Evolutionary conservation across 805 yeast genomes (phyloP).

Genomic region (Phaffomyces antillensis): DNA sequence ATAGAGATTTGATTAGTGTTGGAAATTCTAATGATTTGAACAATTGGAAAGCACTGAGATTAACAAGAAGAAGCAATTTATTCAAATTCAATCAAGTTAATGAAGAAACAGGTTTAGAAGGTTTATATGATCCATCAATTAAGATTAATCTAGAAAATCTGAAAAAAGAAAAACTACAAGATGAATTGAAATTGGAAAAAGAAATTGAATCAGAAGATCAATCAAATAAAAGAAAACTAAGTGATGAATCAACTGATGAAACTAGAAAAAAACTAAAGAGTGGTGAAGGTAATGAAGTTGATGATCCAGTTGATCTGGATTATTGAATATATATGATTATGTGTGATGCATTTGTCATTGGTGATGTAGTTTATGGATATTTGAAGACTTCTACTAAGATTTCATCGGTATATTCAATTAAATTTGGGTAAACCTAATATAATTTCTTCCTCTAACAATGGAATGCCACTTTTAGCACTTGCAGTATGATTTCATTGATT

Average conservation of each 20-base stretch:
- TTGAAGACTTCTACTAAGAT: no score
- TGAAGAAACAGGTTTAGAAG: constrained; percentile 30
- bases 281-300: background rate
- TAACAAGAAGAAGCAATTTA: constrained; percentile 30
- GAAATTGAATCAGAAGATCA: constrained; percentile 11
- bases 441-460: no score
- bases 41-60: constrained; percentile 39
- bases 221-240: constrained; percentile 15
- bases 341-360: background rate
- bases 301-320: constrained; percentile 10
- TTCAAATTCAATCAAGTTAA: constrained; percentile 30
- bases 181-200: constrained; percentile 16
- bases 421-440: no score
- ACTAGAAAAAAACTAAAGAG: constrained; percentile 11
- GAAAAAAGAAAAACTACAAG: constrained; percentile 8
- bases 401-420: no score
- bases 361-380: no score
- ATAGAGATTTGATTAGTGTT: constrained; percentile 2
- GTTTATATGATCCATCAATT: constrained; percentile 28
- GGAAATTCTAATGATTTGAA: constrained; percentile 15
- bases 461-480: no score
- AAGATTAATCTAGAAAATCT: constrained; percentile 12
- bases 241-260: constrained; percentile 15
- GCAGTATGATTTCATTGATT: no score
- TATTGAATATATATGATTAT: constrained; percentile 8